phyloP scores from a whole-genome alignment of 2,329 filamentous ascomycete species.

The Colletotrichum australisinense region DNA sequence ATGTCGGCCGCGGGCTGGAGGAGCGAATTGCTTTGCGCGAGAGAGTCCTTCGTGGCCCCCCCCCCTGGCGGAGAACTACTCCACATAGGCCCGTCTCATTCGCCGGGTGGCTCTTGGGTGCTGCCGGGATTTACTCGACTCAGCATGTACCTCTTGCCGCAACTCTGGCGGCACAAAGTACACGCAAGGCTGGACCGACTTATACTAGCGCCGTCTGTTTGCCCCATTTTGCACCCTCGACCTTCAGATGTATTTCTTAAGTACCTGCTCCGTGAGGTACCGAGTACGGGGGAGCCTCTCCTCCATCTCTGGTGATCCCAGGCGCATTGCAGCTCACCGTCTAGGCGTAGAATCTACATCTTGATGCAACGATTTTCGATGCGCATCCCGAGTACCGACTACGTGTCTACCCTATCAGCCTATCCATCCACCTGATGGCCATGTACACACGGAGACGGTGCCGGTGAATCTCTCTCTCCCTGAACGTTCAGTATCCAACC shows the following conservation, averaged over 20 bases:
- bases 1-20: conserved; percentile 6
- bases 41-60: conserved; percentile 12
- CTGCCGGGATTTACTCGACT: conserved; percentile 2
- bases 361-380: neutral
- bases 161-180: neutral
- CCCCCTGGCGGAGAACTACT: neutral
- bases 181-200: conserved; percentile 20
- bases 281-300: neutral
- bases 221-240: neutral
- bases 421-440: no score
- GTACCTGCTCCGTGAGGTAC: neutral
- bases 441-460: neutral
- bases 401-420: neutral
- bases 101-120: neutral
- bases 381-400: neutral
- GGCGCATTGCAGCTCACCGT: neutral
- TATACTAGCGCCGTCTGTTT: conserved; percentile 3
- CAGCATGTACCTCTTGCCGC: conserved; percentile 21
- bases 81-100: conserved; percentile 8
- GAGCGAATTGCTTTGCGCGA: conserved; percentile 24
- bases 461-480: neutral
- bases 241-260: neutral
- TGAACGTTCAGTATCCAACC: neutral
- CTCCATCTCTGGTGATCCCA: neutral
- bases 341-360: conserved; percentile 5